Evolutionary conservation across 805 yeast genomes (phyloP), one percentile per base, ranked within the genome.

Genomic region (Saturnispora diversa): DNA sequence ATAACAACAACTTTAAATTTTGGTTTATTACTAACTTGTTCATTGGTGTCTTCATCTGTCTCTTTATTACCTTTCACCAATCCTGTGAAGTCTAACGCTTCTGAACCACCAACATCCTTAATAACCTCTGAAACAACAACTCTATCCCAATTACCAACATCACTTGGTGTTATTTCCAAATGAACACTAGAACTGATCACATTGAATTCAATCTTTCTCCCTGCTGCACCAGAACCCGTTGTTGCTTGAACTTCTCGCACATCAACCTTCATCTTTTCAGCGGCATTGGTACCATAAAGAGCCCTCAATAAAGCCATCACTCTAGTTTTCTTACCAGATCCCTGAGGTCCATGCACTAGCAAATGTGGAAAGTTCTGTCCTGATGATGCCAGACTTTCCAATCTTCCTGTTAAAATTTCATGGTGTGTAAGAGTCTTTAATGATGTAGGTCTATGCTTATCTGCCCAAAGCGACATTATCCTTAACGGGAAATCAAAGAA

Each of bases 261-360:
- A 56, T 92, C 97, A 39, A 92, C 88, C 59, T 87, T 90, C 66
- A 84, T 68, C 51, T 78, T 84, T 48, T 83, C 88, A 15, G 84
- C 85, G 3, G 44, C 34, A 40, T 81, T 82, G 2, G 82, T 60
- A 0, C 97, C 97, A 54, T 80, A 92, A 26, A 92, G 69, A 50
- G 85, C 85, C 42, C 76, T 70, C 39, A 92, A 63, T 2, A 94
- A 70, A 6, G 94, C 77, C 60, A 86, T 71, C 6, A 87, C 83
- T 48, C 98, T 74, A 8, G 98, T 92, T 66, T 92, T 94, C 58
- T 92, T 92, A 44, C 99, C 99, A 12, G 94, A 85, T 4, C 99
- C 99, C 27, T 87, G 77, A 1, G 98, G 97, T 0, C 99, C 99
- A 57, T 90, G 90, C 2, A 92, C 74, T 21, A 92, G 65, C 35